Percentiles rank a stretch among this genome's conserved stretches.
phyloP scores from a whole-genome alignment of 2,329 filamentous ascomycete genomes.

The Mycosphaerelloides madeirae region DNA sequence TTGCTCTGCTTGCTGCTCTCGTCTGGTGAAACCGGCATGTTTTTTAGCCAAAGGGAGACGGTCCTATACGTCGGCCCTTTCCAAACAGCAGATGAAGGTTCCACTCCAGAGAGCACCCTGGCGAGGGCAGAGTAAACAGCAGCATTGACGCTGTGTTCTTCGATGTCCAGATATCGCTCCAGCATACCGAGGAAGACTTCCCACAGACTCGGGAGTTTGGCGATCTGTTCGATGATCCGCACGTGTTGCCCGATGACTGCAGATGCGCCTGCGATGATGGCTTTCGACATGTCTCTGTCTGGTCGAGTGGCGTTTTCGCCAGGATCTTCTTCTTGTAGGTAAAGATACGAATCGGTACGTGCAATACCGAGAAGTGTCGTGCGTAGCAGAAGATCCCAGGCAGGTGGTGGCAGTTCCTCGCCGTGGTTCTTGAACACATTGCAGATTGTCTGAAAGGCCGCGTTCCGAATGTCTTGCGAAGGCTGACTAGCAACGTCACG shows the following conservation, averaged over 20 bases:
- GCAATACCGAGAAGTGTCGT: constrained; percentile 76
- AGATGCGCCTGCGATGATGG: constrained; percentile 68
- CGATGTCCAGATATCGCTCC: constrained; percentile 44
- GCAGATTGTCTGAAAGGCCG: constrained; percentile 84
- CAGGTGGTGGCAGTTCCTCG: constrained; percentile 68
- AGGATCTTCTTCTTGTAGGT: constrained; percentile 9
- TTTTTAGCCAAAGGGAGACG: constrained; percentile 29
- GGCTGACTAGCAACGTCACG: constrained; percentile 67
- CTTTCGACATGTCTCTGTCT: constrained; percentile 60
- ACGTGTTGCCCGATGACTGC: constrained; percentile 72
- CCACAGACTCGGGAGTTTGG: constrained; percentile 70
- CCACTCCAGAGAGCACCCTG: constrained; percentile 35
- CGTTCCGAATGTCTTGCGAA: constrained; percentile 72
- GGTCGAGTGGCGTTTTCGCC: neutral
- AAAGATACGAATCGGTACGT: constrained; percentile 34
- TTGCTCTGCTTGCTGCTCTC: constrained; percentile 43
- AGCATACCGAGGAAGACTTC: constrained; percentile 66
- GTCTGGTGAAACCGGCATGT: constrained; percentile 20
- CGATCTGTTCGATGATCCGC: constrained; percentile 61
- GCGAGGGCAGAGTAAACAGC: constrained; percentile 40
- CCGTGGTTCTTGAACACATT: constrained; percentile 90
- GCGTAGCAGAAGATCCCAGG: constrained; percentile 79
- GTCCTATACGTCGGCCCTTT: constrained; percentile 26
- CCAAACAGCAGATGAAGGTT: constrained; percentile 19
- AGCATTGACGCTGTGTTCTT: constrained; percentile 38